These are phyloP conservation scores for Schizochytrium sp. DNA, from an alignment of 108 stramenopile genomes.

Conservation along the genomic window DNA sequence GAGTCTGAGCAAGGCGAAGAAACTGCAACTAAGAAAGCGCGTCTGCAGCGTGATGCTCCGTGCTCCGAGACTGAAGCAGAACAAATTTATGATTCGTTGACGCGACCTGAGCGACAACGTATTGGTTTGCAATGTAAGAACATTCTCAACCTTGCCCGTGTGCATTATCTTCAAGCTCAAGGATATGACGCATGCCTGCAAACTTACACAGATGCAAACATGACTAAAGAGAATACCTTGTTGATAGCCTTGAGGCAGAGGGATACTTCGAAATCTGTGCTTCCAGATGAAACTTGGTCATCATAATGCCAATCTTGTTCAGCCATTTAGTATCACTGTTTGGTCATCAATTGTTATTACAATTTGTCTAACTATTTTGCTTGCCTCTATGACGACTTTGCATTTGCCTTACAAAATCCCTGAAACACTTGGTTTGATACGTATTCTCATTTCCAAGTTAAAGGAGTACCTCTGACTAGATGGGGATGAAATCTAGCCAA, in stretches of 20 bases:
- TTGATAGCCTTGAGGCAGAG: neutral
- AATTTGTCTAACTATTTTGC: too few species aligned
- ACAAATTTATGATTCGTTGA: neutral
- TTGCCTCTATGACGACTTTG: too few species aligned
- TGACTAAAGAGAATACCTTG: slow-evolving; percentile 51
- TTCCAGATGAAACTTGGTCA: neutral
- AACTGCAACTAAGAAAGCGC: too few species aligned
- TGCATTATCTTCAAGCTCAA: neutral
- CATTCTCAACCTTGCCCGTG: slow-evolving; percentile 26
- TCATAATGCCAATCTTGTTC: neutral
- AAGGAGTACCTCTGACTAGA: too few species aligned
- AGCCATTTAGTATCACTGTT: too few species aligned
- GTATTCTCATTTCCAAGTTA: too few species aligned
- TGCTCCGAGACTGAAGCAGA: neutral
- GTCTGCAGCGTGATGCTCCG: too few species aligned
- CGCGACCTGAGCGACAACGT: neutral
- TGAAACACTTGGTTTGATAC: too few species aligned
- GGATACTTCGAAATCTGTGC: neutral
- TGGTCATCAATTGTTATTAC: too few species aligned
- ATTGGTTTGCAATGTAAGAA: slow-evolving; percentile 48
- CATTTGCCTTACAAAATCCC: too few species aligned
- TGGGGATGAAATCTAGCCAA: too few species aligned
- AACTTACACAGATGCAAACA: neutral
- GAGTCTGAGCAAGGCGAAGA: too few species aligned
- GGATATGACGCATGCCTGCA: slow-evolving; percentile 21